phyloP scores from a whole-genome alignment of 208 protist genomes.

The Herpetomonas samuelpessoai region DNA sequence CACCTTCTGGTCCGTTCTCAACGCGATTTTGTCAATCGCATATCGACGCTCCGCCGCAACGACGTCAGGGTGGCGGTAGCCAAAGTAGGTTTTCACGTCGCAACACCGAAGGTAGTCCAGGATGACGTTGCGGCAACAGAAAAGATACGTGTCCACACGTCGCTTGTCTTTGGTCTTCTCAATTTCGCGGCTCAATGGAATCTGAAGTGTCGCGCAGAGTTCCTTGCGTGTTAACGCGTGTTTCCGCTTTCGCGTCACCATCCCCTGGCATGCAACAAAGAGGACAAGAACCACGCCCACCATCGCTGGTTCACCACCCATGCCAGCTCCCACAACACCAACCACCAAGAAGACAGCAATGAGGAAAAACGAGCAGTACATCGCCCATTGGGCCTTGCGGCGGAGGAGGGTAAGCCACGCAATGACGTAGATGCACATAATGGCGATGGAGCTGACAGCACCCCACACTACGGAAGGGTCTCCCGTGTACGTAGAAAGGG shows the following conservation, averaged over 20 bases:
- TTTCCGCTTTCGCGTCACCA: constrained; percentile 73
- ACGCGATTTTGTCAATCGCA: constrained; percentile 47
- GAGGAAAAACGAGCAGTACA: constrained; percentile 52
- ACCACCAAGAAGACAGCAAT: constrained; percentile 49
- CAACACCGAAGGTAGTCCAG: constrained; percentile 67
- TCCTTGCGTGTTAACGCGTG: constrained; percentile 62
- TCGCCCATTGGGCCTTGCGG: constrained; percentile 61
- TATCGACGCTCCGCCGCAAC: constrained; percentile 49
- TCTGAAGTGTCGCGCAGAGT: constrained; percentile 29
- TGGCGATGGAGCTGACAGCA: constrained; percentile 41
- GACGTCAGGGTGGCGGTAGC: constrained; percentile 75
- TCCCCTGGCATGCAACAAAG: constrained; percentile 66
- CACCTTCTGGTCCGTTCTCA: constrained; percentile 74
- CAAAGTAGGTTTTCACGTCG: constrained; percentile 65
- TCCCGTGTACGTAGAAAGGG: constrained; percentile 47
- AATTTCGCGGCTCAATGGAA: constrained; percentile 25
- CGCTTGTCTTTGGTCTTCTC: constrained; percentile 24
- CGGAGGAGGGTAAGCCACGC: constrained; percentile 71
- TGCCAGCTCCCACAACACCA: constrained; percentile 40
- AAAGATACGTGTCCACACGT: constrained; percentile 68
- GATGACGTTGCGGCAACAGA: constrained; percentile 72
- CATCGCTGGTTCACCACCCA: constrained; percentile 25
- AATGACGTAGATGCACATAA: constrained; percentile 64
- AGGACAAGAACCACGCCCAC: constrained; percentile 44
- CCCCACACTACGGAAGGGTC: constrained; percentile 60